A percentile compares a stretch with the other conserved stretches of the same genome.
These are phyloP conservation scores for Phytophthora kernoviae DNA, from an alignment of 352 stramenopile species.

Conservation along the genomic window DNA sequence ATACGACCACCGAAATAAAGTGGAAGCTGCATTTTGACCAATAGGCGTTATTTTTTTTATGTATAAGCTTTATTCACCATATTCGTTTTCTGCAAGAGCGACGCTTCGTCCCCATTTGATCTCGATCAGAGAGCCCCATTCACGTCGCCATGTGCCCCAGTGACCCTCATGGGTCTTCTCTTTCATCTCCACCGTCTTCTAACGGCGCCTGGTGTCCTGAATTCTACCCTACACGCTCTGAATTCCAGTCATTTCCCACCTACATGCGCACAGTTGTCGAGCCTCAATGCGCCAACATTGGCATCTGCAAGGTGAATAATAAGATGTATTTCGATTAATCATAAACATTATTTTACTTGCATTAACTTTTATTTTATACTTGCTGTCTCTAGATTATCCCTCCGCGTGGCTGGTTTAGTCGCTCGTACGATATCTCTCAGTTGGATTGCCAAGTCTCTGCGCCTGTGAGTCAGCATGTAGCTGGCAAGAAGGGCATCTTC, in stretches of 20 bases:
- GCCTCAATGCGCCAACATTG: conserved; percentile 71
- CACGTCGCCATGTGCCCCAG: conserved; percentile 23
- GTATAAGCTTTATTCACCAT: too few species aligned
- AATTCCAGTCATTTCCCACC: conserved; percentile 85
- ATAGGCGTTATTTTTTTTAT: too few species aligned
- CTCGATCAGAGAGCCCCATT: background rate
- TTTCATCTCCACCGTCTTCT: conserved; percentile 13
- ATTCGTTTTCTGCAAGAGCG: too few species aligned
- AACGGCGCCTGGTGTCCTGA: conserved; percentile 76
- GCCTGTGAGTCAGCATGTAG: conserved; percentile 87
- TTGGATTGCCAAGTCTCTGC: conserved; percentile 56
- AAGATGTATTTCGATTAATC: background rate
- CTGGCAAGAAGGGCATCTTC: conserved; percentile 90
- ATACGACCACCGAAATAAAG: background rate
- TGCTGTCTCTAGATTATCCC: conserved; percentile 54
- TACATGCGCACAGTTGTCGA: conserved; percentile 89
- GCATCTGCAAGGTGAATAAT: conserved; percentile 89
- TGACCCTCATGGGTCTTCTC: conserved; percentile 9
- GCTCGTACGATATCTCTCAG: conserved; percentile 61
- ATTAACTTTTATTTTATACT: conserved; percentile 6
- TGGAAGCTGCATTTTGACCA: too few species aligned
- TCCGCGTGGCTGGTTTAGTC: conserved; percentile 76
- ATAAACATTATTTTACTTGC: background rate
- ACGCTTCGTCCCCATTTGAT: conserved; percentile 17
- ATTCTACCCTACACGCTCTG: conserved; percentile 79